Percentiles rank a stretch among this genome's conserved stretches.
These are phyloP conservation scores for Chlamydomonas incerta DNA, from an alignment of 139 green algal genomes.

Conservation along the genomic window DNA sequence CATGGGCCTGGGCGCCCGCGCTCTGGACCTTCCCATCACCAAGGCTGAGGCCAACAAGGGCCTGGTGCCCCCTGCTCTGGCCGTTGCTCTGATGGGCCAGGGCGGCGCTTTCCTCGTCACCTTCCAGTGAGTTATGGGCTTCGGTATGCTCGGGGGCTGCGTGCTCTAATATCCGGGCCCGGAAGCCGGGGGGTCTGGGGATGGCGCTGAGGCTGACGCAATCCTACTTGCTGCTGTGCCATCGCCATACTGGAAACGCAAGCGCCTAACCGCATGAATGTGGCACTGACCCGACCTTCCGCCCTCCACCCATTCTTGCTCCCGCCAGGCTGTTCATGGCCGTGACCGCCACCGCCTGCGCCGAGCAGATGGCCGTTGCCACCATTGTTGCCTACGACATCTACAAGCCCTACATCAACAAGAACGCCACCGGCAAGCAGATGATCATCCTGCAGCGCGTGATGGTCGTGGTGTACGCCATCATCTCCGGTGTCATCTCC, in stretches of 20 bases:
- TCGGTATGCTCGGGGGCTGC: no score
- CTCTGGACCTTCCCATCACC: constrained; percentile 90
- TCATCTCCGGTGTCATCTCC: constrained; percentile 84
- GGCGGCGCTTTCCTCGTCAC: constrained; percentile 85
- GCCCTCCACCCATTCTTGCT: no score
- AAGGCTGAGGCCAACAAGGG: constrained; percentile 72
- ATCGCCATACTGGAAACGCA: no score
- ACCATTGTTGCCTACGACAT: constrained; percentile 88
- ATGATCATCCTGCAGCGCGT: constrained; percentile 68
- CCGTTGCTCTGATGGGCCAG: constrained; percentile 87
- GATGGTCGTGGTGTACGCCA: constrained; percentile 66
- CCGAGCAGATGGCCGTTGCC: constrained; percentile 92
- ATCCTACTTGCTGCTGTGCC: no score
- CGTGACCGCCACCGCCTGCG: constrained; percentile 87
- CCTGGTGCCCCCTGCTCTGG: constrained; percentile 89
- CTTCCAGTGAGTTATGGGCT: constrained; percentile 58
- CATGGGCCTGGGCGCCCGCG: constrained; percentile 86
- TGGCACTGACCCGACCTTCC: no score
- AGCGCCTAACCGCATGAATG: no score
- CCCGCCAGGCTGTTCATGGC: constrained; percentile 30
- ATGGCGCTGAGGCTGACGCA: no score
- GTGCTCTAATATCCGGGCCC: no score
- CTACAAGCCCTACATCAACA: constrained; percentile 81
- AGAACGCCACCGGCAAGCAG: constrained; percentile 78
- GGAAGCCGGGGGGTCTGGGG: no score